These are phyloP conservation scores for Wickerhamia fluorescens DNA, from an alignment of 805 yeast genomes.

Conservation along the genomic window DNA sequence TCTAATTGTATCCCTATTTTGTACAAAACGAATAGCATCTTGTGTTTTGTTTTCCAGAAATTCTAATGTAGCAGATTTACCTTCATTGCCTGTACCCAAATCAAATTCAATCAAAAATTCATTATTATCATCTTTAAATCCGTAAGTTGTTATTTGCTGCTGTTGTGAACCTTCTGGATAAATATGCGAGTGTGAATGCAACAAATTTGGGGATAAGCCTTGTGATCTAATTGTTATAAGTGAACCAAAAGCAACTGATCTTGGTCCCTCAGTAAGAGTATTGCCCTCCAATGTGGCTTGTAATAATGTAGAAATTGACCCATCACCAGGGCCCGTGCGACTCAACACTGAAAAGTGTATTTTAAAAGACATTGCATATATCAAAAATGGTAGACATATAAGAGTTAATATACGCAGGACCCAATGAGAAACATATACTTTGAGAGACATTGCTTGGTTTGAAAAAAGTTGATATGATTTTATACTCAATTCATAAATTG, in stretches of 20 bases:
- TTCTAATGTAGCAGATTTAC: slow-evolving; percentile 25
- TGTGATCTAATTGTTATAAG: slow-evolving; percentile 59
- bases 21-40: slow-evolving; percentile 23
- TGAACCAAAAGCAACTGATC: slow-evolving; percentile 59
- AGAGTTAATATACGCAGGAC: slow-evolving; percentile 53
- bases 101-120: slow-evolving; percentile 84
- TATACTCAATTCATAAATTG: slow-evolving; percentile 44
- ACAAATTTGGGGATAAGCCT: slow-evolving; percentile 63
- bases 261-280: slow-evolving; percentile 58
- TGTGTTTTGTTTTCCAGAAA: slow-evolving; percentile 9
- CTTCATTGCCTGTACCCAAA: slow-evolving; percentile 32
- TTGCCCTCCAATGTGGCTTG: slow-evolving; percentile 78
- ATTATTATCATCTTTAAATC: slow-evolving; percentile 92
- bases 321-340: slow-evolving; percentile 89
- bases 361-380: slow-evolving; percentile 70
- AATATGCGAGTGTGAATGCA: slow-evolving; percentile 82
- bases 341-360: slow-evolving; percentile 71
- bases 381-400: slow-evolving; percentile 62
- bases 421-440: slow-evolving; percentile 62
- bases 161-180: slow-evolving; percentile 92
- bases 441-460: slow-evolving; percentile 9
- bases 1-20: slow-evolving; percentile 63
- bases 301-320: slow-evolving; percentile 81
- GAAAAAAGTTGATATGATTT: slow-evolving; percentile 31
- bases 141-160: slow-evolving; percentile 91